A percentile compares a stretch with the other conserved stretches of the same genome.
These are phyloP conservation scores for Saccharomycopsis sp. DNA, from an alignment of 805 yeast genomes.

Conservation along the genomic window DNA sequence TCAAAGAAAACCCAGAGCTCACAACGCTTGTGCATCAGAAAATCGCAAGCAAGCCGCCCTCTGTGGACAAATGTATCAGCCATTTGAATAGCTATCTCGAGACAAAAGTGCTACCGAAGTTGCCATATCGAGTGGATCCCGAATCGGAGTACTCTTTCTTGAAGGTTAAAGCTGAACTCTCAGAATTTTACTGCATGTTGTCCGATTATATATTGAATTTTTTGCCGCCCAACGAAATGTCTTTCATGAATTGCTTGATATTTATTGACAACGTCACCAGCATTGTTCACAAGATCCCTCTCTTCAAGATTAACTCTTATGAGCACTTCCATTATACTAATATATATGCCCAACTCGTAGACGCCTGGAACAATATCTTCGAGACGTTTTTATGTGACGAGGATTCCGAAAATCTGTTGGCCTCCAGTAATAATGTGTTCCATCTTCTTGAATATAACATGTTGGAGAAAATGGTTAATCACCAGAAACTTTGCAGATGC, in stretches of 20 bases:
- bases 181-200: constrained; percentile 63
- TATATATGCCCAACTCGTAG: constrained; percentile 14
- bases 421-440: constrained; percentile 7
- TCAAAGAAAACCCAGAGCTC: constrained; percentile 58
- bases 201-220: constrained; percentile 70
- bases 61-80: constrained; percentile 44
- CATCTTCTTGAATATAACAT: constrained; percentile 15
- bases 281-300: constrained; percentile 58
- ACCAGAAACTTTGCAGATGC: constrained; percentile 7
- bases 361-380: constrained; percentile 19
- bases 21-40: constrained; percentile 38
- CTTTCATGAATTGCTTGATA: constrained; percentile 46
- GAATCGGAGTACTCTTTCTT: constrained; percentile 70
- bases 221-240: constrained; percentile 62
- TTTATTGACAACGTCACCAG: constrained; percentile 58
- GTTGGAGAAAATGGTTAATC: constrained; percentile 6
- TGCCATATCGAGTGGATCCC: constrained; percentile 74
- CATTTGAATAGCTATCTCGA: constrained; percentile 42
- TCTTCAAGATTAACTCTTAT: constrained; percentile 38
- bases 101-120: constrained; percentile 35
- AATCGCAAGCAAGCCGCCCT: constrained; percentile 31
- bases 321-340: constrained; percentile 18
- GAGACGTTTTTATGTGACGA: not conserved
- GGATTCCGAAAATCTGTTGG: not conserved
- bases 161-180: constrained; percentile 60